Conservation (phyloP, 345 rosid species). For the Heritiera fomes region DNA sequence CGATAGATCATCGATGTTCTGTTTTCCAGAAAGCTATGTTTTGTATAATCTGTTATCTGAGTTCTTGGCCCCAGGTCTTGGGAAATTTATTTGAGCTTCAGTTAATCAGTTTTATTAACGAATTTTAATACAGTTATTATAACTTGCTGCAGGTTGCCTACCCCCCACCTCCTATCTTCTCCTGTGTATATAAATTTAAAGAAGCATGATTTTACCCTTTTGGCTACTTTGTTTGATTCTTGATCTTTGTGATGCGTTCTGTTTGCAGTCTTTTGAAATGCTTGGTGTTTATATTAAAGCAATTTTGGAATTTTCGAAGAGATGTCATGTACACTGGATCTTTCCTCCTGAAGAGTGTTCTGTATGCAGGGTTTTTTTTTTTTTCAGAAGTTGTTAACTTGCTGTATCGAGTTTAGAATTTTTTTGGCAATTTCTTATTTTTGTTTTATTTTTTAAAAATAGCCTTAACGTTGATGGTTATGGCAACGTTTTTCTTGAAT, state of each 20-base stretch:
- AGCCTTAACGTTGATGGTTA: too few species aligned
- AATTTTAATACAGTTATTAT: not conserved
- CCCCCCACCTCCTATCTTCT: too few species aligned
- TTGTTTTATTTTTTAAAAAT: too few species aligned
- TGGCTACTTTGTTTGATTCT: not conserved
- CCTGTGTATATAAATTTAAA: not conserved
- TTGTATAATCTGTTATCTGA: not conserved
- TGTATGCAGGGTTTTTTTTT: too few species aligned
- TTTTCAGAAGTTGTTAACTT: too few species aligned
- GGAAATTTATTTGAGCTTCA: not conserved
- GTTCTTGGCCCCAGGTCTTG: not conserved
- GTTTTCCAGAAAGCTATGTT: not conserved
- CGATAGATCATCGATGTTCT: not conserved
- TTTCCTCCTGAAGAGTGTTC: too few species aligned
- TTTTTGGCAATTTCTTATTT: too few species aligned
- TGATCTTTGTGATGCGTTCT: slow-evolving; percentile 8
- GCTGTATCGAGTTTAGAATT: too few species aligned
- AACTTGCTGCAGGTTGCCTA: not conserved
- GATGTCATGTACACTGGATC: too few species aligned
- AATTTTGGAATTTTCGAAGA: slow-evolving; percentile 54
- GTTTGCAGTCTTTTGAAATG: slow-evolving; percentile 78
- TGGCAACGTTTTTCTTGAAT: too few species aligned
- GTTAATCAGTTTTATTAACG: not conserved
- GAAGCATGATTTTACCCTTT: not conserved
- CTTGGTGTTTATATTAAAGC: slow-evolving; percentile 80